Evolutionary conservation across 805 yeast genomes (phyloP).

Genomic region (Ogataea trehaloabstinens): DNA sequence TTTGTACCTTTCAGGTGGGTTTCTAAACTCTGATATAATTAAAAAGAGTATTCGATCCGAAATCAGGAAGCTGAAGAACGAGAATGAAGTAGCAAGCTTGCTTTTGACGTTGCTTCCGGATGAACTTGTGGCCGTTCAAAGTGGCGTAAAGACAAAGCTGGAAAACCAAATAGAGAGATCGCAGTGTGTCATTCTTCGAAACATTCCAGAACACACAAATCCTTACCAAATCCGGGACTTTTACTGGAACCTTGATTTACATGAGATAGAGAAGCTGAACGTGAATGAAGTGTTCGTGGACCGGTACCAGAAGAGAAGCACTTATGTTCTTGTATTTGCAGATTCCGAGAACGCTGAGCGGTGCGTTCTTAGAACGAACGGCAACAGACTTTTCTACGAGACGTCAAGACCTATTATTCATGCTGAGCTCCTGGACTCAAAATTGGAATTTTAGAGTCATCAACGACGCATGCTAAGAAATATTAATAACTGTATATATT

Average conservation of each 20-base stretch:
- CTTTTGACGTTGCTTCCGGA: constrained; percentile 8
- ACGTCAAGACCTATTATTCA: constrained; percentile 26
- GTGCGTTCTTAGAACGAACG: constrained; percentile 54
- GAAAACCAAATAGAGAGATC: constrained; percentile 21
- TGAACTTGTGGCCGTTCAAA: constrained; percentile 9
- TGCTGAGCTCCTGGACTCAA: constrained; percentile 32
- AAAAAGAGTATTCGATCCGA: constrained; percentile 1
- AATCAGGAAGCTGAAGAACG: constrained; percentile 4
- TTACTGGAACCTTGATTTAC: constrained; percentile 52
- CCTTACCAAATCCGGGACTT: constrained; percentile 33
- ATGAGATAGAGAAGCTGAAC: constrained; percentile 20
- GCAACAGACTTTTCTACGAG: constrained; percentile 34
- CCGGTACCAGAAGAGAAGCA: constrained; percentile 10
- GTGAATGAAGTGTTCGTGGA: constrained; percentile 13
- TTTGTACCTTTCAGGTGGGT: constrained; percentile 8
- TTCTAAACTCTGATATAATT: constrained; percentile 5
- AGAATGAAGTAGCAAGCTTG: constrained; percentile 5
- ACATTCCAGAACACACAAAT: constrained; percentile 45
- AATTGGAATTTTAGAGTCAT: neutral
- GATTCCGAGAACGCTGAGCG: constrained; percentile 44
- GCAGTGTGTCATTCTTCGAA: constrained; percentile 40
- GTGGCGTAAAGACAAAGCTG: neutral
- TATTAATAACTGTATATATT: no score
- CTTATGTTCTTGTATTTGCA: constrained; percentile 44
- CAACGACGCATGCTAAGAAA: no score